Percentiles rank a stretch among this genome's conserved stretches.
Evolutionary conservation across 345 rosid genomes (phyloP).

Genomic region (Citrus unshiu): DNA sequence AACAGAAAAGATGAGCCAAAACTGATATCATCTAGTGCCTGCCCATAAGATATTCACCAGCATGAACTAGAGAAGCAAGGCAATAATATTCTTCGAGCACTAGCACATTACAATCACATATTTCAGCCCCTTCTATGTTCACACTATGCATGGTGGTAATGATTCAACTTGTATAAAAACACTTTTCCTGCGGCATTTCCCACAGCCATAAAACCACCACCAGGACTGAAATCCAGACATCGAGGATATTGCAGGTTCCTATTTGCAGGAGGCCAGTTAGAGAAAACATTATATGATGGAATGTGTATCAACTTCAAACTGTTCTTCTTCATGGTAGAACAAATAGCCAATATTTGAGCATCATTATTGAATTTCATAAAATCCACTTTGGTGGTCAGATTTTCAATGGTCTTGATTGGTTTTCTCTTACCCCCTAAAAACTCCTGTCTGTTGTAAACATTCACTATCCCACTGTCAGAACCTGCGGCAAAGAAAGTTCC

Average conservation of each 20-base stretch:
- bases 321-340: constrained; percentile 72
- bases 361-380: constrained; percentile 80
- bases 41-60: not conserved
- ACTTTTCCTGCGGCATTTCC: constrained; percentile 89
- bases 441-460: constrained; percentile 73
- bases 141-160: constrained; percentile 65
- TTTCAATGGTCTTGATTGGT: constrained; percentile 74
- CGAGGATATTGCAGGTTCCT: constrained; percentile 56
- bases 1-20: not conserved
- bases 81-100: not conserved
- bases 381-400: constrained; percentile 72
- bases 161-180: constrained; percentile 78
- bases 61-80: not conserved
- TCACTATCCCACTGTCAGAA: constrained; percentile 82
- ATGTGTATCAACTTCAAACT: constrained; percentile 45
- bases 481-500: constrained; percentile 80
- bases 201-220: constrained; percentile 89
- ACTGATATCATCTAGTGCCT: not conserved
- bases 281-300: constrained; percentile 52
- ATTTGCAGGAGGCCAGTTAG: constrained; percentile 79
- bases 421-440: constrained; percentile 79
- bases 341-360: constrained; percentile 77
- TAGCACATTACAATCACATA: not conserved
- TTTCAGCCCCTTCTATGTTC: not conserved
- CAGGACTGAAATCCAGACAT: constrained; percentile 90